Evolutionary conservation across 148 eudicot genomes (phyloP).

Genomic region (Vaccinium corymbosum): DNA sequence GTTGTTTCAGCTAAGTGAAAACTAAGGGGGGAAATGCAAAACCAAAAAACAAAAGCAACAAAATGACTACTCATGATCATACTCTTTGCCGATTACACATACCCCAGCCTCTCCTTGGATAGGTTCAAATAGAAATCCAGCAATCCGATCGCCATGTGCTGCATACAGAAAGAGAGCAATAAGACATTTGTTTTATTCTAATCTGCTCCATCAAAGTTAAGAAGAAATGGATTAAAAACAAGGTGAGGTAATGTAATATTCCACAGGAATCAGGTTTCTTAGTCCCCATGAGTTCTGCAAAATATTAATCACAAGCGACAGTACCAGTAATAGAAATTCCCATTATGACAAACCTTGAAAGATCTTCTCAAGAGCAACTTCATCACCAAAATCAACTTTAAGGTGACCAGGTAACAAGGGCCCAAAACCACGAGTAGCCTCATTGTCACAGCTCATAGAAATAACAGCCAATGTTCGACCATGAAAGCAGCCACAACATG

Average conservation of each 20-base stretch:
- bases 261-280: background rate
- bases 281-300: background rate
- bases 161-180: slow-evolving; percentile 23
- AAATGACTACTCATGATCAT: background rate
- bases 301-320: background rate
- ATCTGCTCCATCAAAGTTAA: background rate
- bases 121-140: slow-evolving; percentile 97
- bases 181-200: slow-evolving; percentile 3
- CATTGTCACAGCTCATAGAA: slow-evolving; percentile 99
- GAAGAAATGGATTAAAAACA: background rate
- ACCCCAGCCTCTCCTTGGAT: slow-evolving; percentile 99
- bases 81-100: slow-evolving; percentile 26
- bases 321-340: background rate
- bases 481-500: slow-evolving; percentile 98
- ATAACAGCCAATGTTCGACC: slow-evolving; percentile 90
- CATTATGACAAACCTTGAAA: slow-evolving; percentile 57
- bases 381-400: slow-evolving; percentile 96
- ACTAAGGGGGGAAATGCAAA: slow-evolving; percentile 8
- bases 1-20: slow-evolving; percentile 1
- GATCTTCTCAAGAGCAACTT: slow-evolving; percentile 66
- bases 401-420: slow-evolving; percentile 83
- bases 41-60: background rate
- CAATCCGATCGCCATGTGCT: slow-evolving; percentile 85
- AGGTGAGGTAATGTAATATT: background rate
- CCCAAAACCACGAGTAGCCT: slow-evolving; percentile 89